Evolutionary conservation across 2,329 filamentous ascomycete genomes (phyloP), one percentile per base, ranked within the genome.

Genomic region (Claviceps sp.): DNA sequence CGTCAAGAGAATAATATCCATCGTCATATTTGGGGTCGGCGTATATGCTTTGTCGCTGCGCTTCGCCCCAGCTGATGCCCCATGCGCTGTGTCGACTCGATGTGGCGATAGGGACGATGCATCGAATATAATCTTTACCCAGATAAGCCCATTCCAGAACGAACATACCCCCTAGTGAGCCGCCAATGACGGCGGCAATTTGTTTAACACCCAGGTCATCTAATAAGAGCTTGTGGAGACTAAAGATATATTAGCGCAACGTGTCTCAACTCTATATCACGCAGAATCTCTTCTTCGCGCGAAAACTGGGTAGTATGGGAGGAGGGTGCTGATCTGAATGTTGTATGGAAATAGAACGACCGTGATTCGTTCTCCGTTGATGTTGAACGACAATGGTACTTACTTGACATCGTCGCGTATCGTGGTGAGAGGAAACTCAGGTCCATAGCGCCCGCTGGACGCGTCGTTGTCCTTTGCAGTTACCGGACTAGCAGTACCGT

Each of bases 1-100:
- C 88, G 37, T 86, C 78, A 61, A 93, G 94, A 1, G 81, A 63
- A 65, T 97, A 98, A 70, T 96, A 97, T 45, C 93, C 93, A 62
- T 97, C 90, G 56, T 96, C 89, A 67, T 98, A 98, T 72, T 96
- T 97, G 37, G 93, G 93, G 65, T 98, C 93, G 41, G 88, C 90
- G 70, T 97, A 98, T 65, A 98, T 97, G 75, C 86, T 90, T 70
- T 93, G 87, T 50, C 88, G 77, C 66, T 94, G 88, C 3, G 87
- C 87, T 65, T 93, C 88, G 43, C 86, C 87, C 88, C 88, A 94
- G 68, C 85, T 90, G 62, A 93, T 94, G 24, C 88, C 85, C 88
- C 88, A 94, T 5, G 88, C 88, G 61, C 86, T 91, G 67, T 93
- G 88, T 43, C 84, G 76, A 59, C 85, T 87, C 7, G 87, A 91